Percentiles rank a stretch among this genome's conserved stretches.
Conservation (phyloP, 192 early-diverging fungal species). For the Gigaspora rosea region DNA sequence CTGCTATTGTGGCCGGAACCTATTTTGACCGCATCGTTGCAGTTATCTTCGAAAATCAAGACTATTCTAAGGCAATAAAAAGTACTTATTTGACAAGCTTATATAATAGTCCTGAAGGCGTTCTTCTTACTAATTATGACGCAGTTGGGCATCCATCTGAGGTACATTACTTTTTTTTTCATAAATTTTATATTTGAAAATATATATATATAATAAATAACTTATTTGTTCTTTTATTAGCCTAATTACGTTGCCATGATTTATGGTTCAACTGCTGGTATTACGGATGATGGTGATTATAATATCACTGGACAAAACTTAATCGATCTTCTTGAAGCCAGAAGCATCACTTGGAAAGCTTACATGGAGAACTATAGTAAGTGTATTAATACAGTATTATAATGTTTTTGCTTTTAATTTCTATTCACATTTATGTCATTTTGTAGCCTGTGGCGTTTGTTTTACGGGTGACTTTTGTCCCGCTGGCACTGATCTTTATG, state of each 20-base stretch:
- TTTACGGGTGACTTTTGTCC: too few species aligned
- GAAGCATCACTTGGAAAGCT: too few species aligned
- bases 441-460: too few species aligned
- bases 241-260: conserved; percentile 19
- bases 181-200: too few species aligned
- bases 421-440: too few species aligned
- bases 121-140: conserved; percentile 18
- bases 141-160: conserved; percentile 22
- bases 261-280: conserved; percentile 35
- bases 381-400: too few species aligned
- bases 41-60: conserved; percentile 30
- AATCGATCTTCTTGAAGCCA: not conserved
- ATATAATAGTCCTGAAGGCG: not conserved
- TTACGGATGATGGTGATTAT: conserved; percentile 32
- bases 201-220: too few species aligned
- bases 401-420: too few species aligned
- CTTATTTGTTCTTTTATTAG: not conserved
- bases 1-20: not conserved
- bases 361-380: too few species aligned
- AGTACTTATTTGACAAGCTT: not conserved
- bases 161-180: too few species aligned
- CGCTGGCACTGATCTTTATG: too few species aligned
- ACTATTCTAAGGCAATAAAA: not conserved
- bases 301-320: conserved; percentile 37
- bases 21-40: conserved; percentile 28